Evolutionary conservation across 345 rosid genomes (phyloP), one percentile per base, ranked within the genome.

Genomic region (Limnanthes douglasii): DNA sequence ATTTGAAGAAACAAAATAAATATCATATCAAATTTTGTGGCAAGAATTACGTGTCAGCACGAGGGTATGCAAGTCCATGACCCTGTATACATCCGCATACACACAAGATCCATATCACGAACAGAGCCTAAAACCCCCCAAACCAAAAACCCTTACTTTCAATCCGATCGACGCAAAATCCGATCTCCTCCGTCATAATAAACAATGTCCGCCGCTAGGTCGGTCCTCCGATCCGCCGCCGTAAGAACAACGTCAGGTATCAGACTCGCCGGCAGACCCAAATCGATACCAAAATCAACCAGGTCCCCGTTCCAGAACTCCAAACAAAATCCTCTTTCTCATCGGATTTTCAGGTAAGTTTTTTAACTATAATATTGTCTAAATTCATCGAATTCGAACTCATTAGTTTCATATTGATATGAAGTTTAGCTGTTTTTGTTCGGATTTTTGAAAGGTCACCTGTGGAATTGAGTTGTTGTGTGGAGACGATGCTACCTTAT

Each of bases 401-500:
- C 24, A 37, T 47, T 5, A 20, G 30, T 17, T 13, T 34, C n/a
- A n/a, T n/a, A 9, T 27, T 27, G 31, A 27, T 9, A 9, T 11
- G n/a, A 24, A 12, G 33, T 39, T 5, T 20, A 0, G 3, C 2
- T 16, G 13, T 16, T 12, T 5, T 5, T 10, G 13, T 4, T 37
- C 13, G 27, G 39, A 14, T 48, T 23, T 15, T 29, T 12, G 38
- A 19, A 42, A 86, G 97, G 62, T 75, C 77, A 8, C 86, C 93
- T 11, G 72, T 77, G 51, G 80, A 68, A 62, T 18, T 78, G 70
- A 75, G 94, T 65, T 70, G 65, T 58, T 72, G 90, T 42, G 65
- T 72, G 11, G 92, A 77, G 53, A 62, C 94, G 11, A 48, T 81
- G 79, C 43, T 78, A 46, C 97, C 97, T 35, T 73, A 73, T 52